Base-by-base conservation (phyloP, 192 early-diverging fungal species). In the Lobulomyces angularis region DNA sequence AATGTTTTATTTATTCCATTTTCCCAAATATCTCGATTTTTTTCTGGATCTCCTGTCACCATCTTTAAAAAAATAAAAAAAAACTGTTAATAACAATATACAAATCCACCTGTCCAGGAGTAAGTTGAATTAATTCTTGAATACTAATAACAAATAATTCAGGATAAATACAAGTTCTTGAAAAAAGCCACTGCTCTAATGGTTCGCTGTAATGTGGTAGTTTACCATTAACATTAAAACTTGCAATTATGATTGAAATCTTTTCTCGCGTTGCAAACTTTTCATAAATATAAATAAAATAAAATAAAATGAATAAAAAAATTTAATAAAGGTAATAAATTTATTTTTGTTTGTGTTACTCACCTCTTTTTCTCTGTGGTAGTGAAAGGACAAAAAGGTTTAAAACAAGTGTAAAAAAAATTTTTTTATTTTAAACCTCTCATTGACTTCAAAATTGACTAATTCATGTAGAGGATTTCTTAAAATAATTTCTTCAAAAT, bases 61-160 rank as follows among this genome's bases (percentile, higher is more conserved):
- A 39, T 17, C 16, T 37, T 35, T 40, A 23, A 31, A 30, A 25
- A 21, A 23, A 41, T 33, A 32, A 25, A 51, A 27, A 30, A 20
- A 61, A 67, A 44, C 78, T 53, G 41, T 82, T 77, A 38, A 62
- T 56, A 0, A 65, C 64, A 43, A 83, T 79, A 16, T 77, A 66
- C 4, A 68, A 64, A 35, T 83, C 69, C 12, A 87, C 71, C 50
- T 80, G 62, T 20, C 65, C 66, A 17, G 74, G 65, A 27, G 65
- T 87, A 32, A 99, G 58, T 55, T 94, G 82, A n/a, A 99, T 91
- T 19, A 99, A 77, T 52, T 99, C 96, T 51, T 99, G 91, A 37
- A 95, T 84, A 8, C 88, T 93, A 50, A 97, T 79, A 0, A 80
- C 81, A 20, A 79, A 69, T 14, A 97, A 49, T 45, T 99, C 82